Base-by-base conservation (phyloP, 2,329 filamentous ascomycete genomes). In the Sclerotinia nivalis region DNA sequence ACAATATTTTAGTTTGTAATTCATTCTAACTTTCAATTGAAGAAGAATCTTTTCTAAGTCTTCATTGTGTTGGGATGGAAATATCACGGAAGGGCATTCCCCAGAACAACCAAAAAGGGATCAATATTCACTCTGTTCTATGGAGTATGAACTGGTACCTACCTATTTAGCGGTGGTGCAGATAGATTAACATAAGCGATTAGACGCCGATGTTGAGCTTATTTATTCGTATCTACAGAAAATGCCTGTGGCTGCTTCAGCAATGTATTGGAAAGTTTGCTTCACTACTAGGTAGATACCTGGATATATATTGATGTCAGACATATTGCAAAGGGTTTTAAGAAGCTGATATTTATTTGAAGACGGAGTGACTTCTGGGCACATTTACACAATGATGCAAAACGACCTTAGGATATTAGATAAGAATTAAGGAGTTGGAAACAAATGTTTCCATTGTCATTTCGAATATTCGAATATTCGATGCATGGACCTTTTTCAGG, bases 131-230 rank as follows among this genome's bases (percentile, higher is more conserved):
- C 12, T 43, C 12, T 43, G 40, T 43, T 15, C 40, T 15, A 15
- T 13, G 12, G 40, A 43, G 40, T 43, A 10, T 37, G 37, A 37
- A 40, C 37, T 40, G 8, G 7, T 40, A 40, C 37, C 37, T 40
- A 13, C 37, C 12, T 40, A 13, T 13, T 13, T 3, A 40, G 12
- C 37, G 12, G 12, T 40, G 37, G 37, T 40, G 2, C 12, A 13
- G 37, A 40, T 13, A 13, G 12, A 40, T 2, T 40, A 40, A 40
- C n/a, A n/a, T 50, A 62, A 62, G 60, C 60, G 43, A 62, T 18
- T 62, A 62, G 28, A 62, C 60, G 60, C 60, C 45, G 37, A 34
- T 62, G 45, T 25, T 62, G 28, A 62, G 60, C 60, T 34, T 31
- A 49, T 18, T 37, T 18, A 15, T 9, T 15, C 22, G 4, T 4